Conservation (phyloP, 1,284 basidiomycete species). For the Rhodotorula sp. region DNA sequence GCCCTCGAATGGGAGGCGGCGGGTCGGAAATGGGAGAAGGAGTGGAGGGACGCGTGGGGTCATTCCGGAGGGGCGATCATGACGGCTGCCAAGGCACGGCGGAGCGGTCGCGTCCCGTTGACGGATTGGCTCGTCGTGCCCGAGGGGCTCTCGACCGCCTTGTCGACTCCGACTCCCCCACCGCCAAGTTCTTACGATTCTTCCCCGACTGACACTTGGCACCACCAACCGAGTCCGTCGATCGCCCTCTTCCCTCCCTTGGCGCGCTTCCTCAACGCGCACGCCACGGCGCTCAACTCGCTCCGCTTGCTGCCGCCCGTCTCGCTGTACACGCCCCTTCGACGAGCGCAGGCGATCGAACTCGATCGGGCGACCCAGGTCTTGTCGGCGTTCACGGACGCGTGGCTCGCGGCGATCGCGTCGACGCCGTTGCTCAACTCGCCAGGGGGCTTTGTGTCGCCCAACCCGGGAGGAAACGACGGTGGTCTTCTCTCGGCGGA, state of each 20-base stretch:
- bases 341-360: constrained; percentile 23
- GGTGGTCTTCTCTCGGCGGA: constrained; percentile 12
- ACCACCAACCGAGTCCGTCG: constrained; percentile 60
- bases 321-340: constrained; percentile 49
- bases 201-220: not conserved
- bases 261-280: constrained; percentile 70
- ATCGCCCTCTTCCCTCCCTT: constrained; percentile 74
- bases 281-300: constrained; percentile 73
- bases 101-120: constrained; percentile 47
- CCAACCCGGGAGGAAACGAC: not conserved
- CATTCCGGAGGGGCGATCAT: constrained; percentile 47
- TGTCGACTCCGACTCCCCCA: constrained; percentile 30
- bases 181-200: not conserved
- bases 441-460: not conserved
- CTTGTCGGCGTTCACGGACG: constrained; percentile 41
- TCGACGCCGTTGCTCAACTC: constrained; percentile 8
- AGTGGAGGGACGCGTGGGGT: constrained; percentile 40
- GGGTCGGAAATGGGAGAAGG: constrained; percentile 35
- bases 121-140: constrained; percentile 51
- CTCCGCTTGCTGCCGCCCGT: constrained; percentile 76
- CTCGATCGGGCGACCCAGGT: constrained; percentile 38
- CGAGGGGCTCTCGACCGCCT: constrained; percentile 44
- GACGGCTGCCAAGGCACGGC: constrained; percentile 50
- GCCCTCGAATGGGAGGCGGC: constrained; percentile 44
- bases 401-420: constrained; percentile 27